Percentiles rank a stretch among this genome's conserved stretches.
These are phyloP conservation scores for Rubus parviflorus DNA, from an alignment of 306 rosid species.

Conservation along the genomic window DNA sequence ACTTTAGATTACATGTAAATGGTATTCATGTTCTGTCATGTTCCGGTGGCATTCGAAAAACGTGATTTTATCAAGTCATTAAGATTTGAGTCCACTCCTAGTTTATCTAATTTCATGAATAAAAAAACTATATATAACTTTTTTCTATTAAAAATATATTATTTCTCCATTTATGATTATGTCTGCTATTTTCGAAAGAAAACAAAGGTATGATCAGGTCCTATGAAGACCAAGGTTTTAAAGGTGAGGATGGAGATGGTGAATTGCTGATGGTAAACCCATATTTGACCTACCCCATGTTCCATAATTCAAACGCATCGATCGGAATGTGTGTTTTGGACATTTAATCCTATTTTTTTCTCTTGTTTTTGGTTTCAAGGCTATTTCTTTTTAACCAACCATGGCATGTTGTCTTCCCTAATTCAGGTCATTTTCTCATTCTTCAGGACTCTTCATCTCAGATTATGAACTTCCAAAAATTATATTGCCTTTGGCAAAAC, in stretches of 20 bases:
- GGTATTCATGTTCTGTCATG: background rate
- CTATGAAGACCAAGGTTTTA: background rate
- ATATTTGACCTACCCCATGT: background rate
- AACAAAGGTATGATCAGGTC: background rate
- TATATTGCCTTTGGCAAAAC: background rate
- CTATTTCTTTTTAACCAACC: background rate
- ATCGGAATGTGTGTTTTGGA: background rate
- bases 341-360: background rate
- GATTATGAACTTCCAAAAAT: background rate
- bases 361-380: background rate
- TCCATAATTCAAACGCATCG: background rate
- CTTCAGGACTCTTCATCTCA: background rate
- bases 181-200: background rate
- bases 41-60: background rate
- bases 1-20: background rate
- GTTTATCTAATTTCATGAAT: background rate
- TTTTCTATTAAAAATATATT: background rate
- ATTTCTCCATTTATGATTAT: background rate
- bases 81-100: background rate
- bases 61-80: background rate
- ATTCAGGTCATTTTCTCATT: background rate
- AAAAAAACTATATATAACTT: background rate
- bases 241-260: background rate
- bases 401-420: background rate
- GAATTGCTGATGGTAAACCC: background rate